Evolutionary conservation across 2,329 filamentous ascomycete genomes (phyloP).

Genomic region (Trichocomaceae sp.): DNA sequence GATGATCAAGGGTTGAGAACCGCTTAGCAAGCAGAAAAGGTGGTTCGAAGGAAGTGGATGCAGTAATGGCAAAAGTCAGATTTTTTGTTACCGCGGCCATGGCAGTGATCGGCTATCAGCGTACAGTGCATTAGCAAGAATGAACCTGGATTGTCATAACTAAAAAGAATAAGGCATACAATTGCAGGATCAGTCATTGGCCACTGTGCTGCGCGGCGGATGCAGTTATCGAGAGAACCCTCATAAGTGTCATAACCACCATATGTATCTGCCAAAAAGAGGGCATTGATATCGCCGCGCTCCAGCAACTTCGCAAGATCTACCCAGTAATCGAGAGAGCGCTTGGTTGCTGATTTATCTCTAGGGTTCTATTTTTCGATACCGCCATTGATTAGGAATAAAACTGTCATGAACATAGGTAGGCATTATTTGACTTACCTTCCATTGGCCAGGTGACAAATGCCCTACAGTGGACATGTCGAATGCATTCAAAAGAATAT

Average conservation of each 20-base stretch:
- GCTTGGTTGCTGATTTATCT: constrained; percentile 56
- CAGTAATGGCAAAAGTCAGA: constrained; percentile 56
- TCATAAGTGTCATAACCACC: constrained; percentile 59
- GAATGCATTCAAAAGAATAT: constrained; percentile 38
- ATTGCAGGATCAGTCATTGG: constrained; percentile 60
- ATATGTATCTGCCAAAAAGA: constrained; percentile 62
- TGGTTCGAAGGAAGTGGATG: constrained; percentile 57
- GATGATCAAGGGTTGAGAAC: constrained; percentile 57
- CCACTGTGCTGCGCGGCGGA: constrained; percentile 58
- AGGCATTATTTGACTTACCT: constrained; percentile 41
- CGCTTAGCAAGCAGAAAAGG: constrained; percentile 57
- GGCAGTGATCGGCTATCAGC: constrained; percentile 50
- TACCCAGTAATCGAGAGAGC: constrained; percentile 57
- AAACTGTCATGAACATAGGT: no score
- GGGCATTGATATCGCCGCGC: constrained; percentile 55
- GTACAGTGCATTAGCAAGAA: not conserved
- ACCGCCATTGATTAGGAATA: no score
- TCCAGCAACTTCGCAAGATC: constrained; percentile 58
- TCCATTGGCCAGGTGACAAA: constrained; percentile 43
- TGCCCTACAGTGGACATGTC: constrained; percentile 43
- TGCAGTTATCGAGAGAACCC: constrained; percentile 53
- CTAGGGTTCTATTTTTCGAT: constrained; percentile 44
- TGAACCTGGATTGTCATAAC: not conserved
- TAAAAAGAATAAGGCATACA: constrained; percentile 32
- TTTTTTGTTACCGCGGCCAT: constrained; percentile 61